These are phyloP conservation scores for Saccharomycopsis fodiens DNA, from an alignment of 805 yeast species.

Conservation along the genomic window DNA sequence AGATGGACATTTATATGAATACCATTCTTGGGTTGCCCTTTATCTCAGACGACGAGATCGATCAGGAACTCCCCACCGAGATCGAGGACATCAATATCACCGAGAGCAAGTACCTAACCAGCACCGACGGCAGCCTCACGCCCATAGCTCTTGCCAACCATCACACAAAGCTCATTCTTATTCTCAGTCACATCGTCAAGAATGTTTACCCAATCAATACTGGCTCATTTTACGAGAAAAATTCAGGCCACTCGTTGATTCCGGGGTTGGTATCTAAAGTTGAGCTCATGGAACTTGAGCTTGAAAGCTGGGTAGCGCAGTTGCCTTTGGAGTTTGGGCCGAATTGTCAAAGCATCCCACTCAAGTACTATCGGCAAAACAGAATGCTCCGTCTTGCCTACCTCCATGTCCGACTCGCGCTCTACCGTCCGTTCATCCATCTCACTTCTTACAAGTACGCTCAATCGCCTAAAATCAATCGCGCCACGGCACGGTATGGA, in stretches of 20 bases:
- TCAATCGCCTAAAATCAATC: constrained; percentile 34
- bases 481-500: constrained; percentile 64
- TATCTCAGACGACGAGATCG: constrained; percentile 69
- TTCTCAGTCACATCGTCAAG: constrained; percentile 63
- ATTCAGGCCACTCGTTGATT: constrained; percentile 2
- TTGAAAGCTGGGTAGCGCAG: constrained; percentile 63
- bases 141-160: constrained; percentile 57
- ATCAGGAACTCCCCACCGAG: constrained; percentile 80
- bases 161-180: constrained; percentile 67
- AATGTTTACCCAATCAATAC: constrained; percentile 67
- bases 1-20: constrained; percentile 84
- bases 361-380: constrained; percentile 59
- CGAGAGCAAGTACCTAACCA: constrained; percentile 44
- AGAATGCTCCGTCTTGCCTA: constrained; percentile 64
- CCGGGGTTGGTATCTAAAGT: constrained; percentile 31
- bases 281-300: constrained; percentile 56
- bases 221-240: constrained; percentile 22
- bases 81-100: constrained; percentile 84
- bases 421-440: constrained; percentile 86
- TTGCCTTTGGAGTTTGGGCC: constrained; percentile 70
- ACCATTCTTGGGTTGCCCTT: constrained; percentile 83
- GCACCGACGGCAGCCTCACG: constrained; percentile 38
- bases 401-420: constrained; percentile 68
- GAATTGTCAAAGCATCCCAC: constrained; percentile 38
- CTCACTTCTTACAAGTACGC: constrained; percentile 54